phyloP scores from a whole-genome alignment of 108 stramenopile species.

The Licmophora abbreviata region DNA sequence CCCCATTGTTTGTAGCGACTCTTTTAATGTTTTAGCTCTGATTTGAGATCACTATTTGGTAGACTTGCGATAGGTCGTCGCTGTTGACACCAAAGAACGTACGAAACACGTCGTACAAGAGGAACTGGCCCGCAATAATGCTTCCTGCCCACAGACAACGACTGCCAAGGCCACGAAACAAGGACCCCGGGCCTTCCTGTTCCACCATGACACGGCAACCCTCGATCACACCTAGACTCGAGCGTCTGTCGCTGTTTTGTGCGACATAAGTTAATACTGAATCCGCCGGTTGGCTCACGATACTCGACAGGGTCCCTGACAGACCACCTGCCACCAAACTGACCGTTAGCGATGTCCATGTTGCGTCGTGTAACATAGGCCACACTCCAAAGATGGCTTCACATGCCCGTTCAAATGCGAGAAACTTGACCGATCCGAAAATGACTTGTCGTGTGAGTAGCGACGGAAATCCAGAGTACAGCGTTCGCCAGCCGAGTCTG shows the following conservation, averaged over 20 bases:
- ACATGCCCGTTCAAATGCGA: constrained; percentile 86
- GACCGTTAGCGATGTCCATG: constrained; percentile 62
- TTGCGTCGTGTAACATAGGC: constrained; percentile 54
- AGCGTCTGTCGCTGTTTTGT: constrained; percentile 25
- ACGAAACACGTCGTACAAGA: constrained; percentile 89
- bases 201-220: constrained; percentile 64
- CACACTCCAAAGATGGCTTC: constrained; percentile 50
- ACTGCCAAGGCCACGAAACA: constrained; percentile 86
- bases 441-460: constrained; percentile 89
- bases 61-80: constrained; percentile 78
- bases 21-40: no score
- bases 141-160: constrained; percentile 87
- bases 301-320: constrained; percentile 66
- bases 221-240: constrained; percentile 40
- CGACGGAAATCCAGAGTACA: constrained; percentile 87
- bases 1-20: no score
- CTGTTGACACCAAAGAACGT: constrained; percentile 66
- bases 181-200: constrained; percentile 48
- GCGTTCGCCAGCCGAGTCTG: constrained; percentile 41
- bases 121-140: constrained; percentile 89
- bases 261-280: constrained; percentile 72
- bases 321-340: constrained; percentile 84
- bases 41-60: constrained; percentile 26
- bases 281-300: constrained; percentile 92
- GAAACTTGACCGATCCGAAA: constrained; percentile 91